phyloP scores from a whole-genome alignment of 352 stramenopile species.

The Saprolegnia diclina region DNA sequence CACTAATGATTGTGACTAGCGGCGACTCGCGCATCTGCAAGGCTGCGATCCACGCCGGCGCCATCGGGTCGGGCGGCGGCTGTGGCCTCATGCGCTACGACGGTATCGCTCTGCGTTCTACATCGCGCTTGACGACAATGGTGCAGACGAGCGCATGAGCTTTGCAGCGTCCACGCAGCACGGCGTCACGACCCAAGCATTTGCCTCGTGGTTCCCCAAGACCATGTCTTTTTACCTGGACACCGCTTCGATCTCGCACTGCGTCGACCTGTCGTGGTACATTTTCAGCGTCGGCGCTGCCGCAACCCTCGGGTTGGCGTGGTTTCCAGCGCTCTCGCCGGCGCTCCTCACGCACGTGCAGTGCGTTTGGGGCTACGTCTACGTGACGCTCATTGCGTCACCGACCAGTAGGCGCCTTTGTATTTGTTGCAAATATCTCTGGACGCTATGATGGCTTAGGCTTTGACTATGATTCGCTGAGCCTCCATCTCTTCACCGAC shows the following conservation, averaged over 20 bases:
- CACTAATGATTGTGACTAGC: constrained; percentile 27
- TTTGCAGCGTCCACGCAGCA: constrained; percentile 48
- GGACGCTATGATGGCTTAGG: constrained; percentile 13
- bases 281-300: constrained; percentile 47
- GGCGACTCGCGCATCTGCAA: constrained; percentile 74
- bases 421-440: neutral
- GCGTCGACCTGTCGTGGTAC: constrained; percentile 66
- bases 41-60: constrained; percentile 71
- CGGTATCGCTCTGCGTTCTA: too few species aligned
- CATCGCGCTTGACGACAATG: neutral
- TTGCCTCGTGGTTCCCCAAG: constrained; percentile 75
- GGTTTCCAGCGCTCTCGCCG: constrained; percentile 41
- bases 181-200: constrained; percentile 45
- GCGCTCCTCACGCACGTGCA: constrained; percentile 48
- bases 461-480: constrained; percentile 52
- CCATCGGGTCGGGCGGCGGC: constrained; percentile 57
- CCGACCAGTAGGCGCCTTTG: constrained; percentile 27
- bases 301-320: constrained; percentile 40
- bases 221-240: constrained; percentile 58
- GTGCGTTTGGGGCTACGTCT: constrained; percentile 65
- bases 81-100: constrained; percentile 57
- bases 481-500: constrained; percentile 47
- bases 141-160: constrained; percentile 41
- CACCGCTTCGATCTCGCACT: constrained; percentile 43
- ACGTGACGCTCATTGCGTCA: constrained; percentile 58